phyloP scores from a whole-genome alignment of 2,329 filamentous ascomycete species.

The Penicillium sp. region DNA sequence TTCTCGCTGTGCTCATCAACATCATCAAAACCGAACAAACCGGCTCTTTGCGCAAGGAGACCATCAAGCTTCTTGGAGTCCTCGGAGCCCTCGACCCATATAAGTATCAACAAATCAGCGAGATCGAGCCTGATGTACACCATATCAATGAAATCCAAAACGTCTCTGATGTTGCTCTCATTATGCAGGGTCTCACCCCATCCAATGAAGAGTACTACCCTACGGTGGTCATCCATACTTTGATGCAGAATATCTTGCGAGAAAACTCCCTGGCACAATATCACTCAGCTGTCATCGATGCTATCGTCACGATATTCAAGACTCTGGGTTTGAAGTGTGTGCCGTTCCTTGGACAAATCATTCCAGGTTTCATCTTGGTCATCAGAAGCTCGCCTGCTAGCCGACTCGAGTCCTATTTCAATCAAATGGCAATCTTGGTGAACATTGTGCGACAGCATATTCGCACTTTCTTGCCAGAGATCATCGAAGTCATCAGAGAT shows the following conservation, averaged over 20 bases:
- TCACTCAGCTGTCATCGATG: slow-evolving; percentile 91
- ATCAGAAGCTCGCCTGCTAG: slow-evolving; percentile 77
- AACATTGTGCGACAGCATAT: slow-evolving; percentile 97
- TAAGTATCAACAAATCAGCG: slow-evolving; percentile 89
- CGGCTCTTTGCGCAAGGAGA: slow-evolving; percentile 82
- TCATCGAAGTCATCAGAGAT: slow-evolving; percentile 81
- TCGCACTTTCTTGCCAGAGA: slow-evolving; percentile 80
- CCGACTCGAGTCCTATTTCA: slow-evolving; percentile 93
- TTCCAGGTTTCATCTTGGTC: slow-evolving; percentile 88
- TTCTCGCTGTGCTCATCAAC: slow-evolving; percentile 86
- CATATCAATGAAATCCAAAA: slow-evolving; percentile 64
- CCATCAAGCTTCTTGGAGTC: slow-evolving; percentile 94
- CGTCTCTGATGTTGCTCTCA: slow-evolving; percentile 90
- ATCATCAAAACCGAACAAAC: slow-evolving; percentile 93
- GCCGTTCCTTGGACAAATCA: slow-evolving; percentile 87
- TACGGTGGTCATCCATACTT: slow-evolving; percentile 93
- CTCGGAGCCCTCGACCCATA: slow-evolving; percentile 94
- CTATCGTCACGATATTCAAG: slow-evolving; percentile 98
- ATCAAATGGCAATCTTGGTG: slow-evolving; percentile 88
- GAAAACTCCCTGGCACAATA: slow-evolving; percentile 87
- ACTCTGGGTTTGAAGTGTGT: slow-evolving; percentile 95
- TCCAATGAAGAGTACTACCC: slow-evolving; percentile 99
- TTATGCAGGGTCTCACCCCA: slow-evolving; percentile 95
- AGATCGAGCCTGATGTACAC: slow-evolving; percentile 80
- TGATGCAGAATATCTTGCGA: slow-evolving; percentile 81